Base-by-base conservation (phyloP, 805 yeast species). In the Ogataea naganishii region DNA sequence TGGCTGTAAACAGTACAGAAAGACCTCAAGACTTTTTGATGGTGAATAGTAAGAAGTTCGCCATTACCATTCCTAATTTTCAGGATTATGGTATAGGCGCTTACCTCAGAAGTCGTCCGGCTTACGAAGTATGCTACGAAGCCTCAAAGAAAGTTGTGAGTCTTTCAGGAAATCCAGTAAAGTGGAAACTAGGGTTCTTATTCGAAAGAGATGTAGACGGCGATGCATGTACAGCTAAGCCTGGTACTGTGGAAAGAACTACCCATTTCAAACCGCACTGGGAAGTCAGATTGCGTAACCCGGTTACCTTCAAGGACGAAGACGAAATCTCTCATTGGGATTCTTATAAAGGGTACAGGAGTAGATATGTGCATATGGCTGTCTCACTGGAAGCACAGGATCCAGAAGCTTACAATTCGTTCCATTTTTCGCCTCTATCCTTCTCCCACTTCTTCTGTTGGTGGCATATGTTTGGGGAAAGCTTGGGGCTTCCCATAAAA, bases 401-500 rank as follows among this genome's bases (percentile, higher is more conserved):
- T 10, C 32, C 37, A 17, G 36, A 36, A 6, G 52, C 74, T 8
- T 75, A 76, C 42, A 89, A 88, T 54, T 64, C 86, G 1, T 66
- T 82, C 26, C 94, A 88, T 48, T 56, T 89, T 30, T 66, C 86
- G 3, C 95, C 96, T 2, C 61, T 60, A 4, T 68, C 77, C 0
- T 64, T 89, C 40, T 49, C 58, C 6, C 80, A 75, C 36, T 86
- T 92, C 57, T 75, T 74, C 45, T 48, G 53, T 4, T 92, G 97
- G 97, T 88, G 96, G 95, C 56, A 58, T 20, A 67, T 82, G 40
- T 89, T 89, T 53, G 69, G 79, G n/a, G 79, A 89, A 16, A 76
- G 79, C 32, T 64, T 80, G 41, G 74, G 85, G 30, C 60, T 88
- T 14, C 95, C 97, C 0, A 69, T 85, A 11, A 68, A 94, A 30